Base-by-base conservation (phyloP, 1,284 basidiomycete species). In the Ceratobasidium papillatum region DNA sequence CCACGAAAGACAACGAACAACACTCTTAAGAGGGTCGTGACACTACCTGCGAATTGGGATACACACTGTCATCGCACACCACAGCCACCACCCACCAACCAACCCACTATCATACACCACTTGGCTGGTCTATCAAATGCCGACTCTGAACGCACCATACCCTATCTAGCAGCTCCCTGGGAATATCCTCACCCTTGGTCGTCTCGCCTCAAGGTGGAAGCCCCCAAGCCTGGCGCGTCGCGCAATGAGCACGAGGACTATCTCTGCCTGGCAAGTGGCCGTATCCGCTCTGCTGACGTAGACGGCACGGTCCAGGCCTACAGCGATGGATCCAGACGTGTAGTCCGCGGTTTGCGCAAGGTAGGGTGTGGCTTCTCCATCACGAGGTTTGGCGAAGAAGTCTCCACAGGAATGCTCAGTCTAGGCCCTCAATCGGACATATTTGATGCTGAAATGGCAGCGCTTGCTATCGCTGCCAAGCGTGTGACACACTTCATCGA, bases 391-490 rank as follows among this genome's bases (percentile, higher is more conserved):
- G 27, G 45, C 9, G 2, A 14, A 19, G 47, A 49, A 12, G 19
- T 51, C 22, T n/a, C 19, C 5, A 1, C 3, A 1, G 47, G 47
- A 2, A 11, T 3, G 8, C 14, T 25, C 30, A 36, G 63, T 27
- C 11, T 65, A 17, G 63, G 63, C 5, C 63, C 45, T 17, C 41
- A 27, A 3, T 5, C 63, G 3, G 32, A 65, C 12, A 19, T 65
- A 7, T 65, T 27, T 25, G 63, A 65, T 30, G 63, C 63, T 22
- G 63, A 65, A 36, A 65, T 65, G 63, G 3, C 14, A 3, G 63
- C 45, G 19, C 43, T 65, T 14, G 63, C 63, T 30, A 49, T 51
- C 11, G 30, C 14, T 17, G 27, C 56, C 30, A 34, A 34, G 22
- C 4, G 22, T 36, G 56, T 30, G n/a, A 22, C 51, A 22, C 3